These are phyloP conservation scores for Akebia trifoliata DNA, from an alignment of 164 flowering plant species.

Conservation along the genomic window DNA sequence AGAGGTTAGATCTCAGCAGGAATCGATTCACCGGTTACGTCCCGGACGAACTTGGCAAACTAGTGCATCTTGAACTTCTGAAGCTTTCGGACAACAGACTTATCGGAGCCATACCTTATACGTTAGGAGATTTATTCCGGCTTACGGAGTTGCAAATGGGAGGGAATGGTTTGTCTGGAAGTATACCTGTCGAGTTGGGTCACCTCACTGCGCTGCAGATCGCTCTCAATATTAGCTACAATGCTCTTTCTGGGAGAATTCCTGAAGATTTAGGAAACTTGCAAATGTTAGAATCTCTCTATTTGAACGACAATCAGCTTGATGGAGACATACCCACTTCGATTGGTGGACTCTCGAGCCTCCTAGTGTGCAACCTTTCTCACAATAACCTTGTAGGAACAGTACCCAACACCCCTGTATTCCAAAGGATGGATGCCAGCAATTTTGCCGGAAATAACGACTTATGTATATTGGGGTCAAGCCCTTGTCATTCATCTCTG, in stretches of 20 bases:
- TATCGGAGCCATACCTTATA: slow-evolving; percentile 36
- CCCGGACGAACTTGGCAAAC: slow-evolving; percentile 40
- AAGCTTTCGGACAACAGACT: slow-evolving; percentile 46
- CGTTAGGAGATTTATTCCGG: slow-evolving; percentile 34
- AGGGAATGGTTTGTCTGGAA: slow-evolving; percentile 42
- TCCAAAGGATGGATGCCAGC: slow-evolving; percentile 44
- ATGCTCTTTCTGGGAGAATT: slow-evolving; percentile 37
- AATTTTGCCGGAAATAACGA: slow-evolving; percentile 48
- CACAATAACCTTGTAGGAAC: slow-evolving; percentile 41
- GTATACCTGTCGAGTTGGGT: slow-evolving; percentile 41
- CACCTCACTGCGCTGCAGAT: slow-evolving; percentile 42
- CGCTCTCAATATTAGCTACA: slow-evolving; percentile 41
- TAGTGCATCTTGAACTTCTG: slow-evolving; percentile 42
- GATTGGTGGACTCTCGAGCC: slow-evolving; percentile 41
- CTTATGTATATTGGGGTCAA: slow-evolving; percentile 27
- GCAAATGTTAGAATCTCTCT: slow-evolving; percentile 44
- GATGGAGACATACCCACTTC: slow-evolving; percentile 37
- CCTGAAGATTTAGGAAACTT: slow-evolving; percentile 41
- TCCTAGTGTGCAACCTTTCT: slow-evolving; percentile 49
- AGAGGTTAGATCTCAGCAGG: slow-evolving; percentile 53
- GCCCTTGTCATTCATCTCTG: slow-evolving; percentile 23
- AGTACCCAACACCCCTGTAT: slow-evolving; percentile 40
- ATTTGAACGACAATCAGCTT: slow-evolving; percentile 46
- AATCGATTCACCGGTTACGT: slow-evolving; percentile 36
- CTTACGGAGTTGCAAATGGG: slow-evolving; percentile 59